These are phyloP conservation scores for Populus pruinosa DNA, from an alignment of 345 rosid genomes.

Conservation along the genomic window DNA sequence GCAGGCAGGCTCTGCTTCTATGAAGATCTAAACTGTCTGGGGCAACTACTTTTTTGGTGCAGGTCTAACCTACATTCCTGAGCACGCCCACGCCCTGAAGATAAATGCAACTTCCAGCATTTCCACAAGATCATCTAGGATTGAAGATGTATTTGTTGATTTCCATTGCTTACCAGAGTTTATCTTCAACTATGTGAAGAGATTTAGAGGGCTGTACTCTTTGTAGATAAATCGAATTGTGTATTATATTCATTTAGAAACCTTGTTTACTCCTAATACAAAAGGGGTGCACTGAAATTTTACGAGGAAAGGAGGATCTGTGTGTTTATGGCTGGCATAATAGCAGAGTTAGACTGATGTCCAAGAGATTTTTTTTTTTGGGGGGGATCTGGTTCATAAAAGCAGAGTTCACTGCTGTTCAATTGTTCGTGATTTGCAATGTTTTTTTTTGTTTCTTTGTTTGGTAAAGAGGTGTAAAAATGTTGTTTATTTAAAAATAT, in stretches of 20 bases:
- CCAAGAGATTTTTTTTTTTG: no score
- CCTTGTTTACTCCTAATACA: no score
- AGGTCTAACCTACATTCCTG: slow-evolving; percentile 87
- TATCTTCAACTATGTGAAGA: background rate
- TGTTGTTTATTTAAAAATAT: no score
- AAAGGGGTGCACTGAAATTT: no score
- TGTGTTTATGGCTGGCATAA: no score
- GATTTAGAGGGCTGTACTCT: slow-evolving; percentile 1
- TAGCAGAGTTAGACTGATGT: no score
- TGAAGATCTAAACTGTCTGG: background rate
- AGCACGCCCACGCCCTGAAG: slow-evolving; percentile 76
- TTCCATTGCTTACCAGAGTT: background rate
- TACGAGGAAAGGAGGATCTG: no score
- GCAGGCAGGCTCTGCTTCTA: background rate
- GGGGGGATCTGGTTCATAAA: no score
- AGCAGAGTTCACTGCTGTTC: no score
- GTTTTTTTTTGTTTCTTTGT: no score
- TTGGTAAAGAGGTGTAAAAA: no score
- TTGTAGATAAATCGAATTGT: slow-evolving; percentile 14
- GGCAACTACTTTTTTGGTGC: slow-evolving; percentile 15
- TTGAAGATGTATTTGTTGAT: background rate
- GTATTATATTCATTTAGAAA: background rate
- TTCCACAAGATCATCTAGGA: slow-evolving; percentile 51
- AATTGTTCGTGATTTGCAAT: no score
- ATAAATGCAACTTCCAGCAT: slow-evolving; percentile 91